Conservation (phyloP, 129 eudicot genomes). For the Flaveria robusta region DNA sequence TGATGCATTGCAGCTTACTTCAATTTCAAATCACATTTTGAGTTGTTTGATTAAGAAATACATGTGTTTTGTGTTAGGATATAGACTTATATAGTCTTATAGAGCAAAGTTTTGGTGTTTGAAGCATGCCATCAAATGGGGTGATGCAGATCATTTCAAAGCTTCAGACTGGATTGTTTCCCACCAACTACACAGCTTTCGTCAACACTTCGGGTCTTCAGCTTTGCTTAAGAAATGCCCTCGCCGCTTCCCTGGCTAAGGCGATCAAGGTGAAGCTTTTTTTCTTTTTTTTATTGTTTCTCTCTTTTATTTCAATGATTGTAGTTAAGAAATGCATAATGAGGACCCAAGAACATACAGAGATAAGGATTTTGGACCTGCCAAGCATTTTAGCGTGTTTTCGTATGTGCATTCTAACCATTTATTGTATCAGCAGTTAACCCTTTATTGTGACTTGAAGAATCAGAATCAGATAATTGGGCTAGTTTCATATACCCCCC, state of each 20-base stretch:
- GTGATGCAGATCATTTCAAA: conserved; percentile 24
- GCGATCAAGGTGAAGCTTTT: conserved; percentile 24
- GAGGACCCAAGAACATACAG: too few relatives aligned
- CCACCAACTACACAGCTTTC: conserved; percentile 5
- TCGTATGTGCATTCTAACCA: too few relatives aligned
- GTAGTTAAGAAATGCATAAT: too few relatives aligned
- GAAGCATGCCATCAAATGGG: conserved; percentile 18
- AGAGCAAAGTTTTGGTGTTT: conserved; percentile 16
- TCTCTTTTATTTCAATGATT: too few relatives aligned
- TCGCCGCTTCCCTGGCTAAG: not conserved
- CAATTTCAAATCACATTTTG: conserved; percentile 6
- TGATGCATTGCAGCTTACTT: not conserved
- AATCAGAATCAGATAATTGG: too few relatives aligned
- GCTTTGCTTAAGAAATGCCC: conserved; percentile 6
- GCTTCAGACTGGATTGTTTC: conserved; percentile 13
- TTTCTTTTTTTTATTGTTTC: not conserved
- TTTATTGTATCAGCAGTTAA: too few relatives aligned
- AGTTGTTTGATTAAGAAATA: conserved; percentile 5
- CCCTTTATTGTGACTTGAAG: too few relatives aligned
- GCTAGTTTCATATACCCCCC: too few relatives aligned
- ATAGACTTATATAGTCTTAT: too few relatives aligned
- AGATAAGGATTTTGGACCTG: too few relatives aligned
- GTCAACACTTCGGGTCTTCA: conserved; percentile 10
- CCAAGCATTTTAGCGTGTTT: too few relatives aligned
- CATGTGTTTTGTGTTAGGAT: conserved; percentile 18